These are phyloP conservation scores for Colletotrichum gigasporum DNA, from an alignment of 2,329 filamentous ascomycete genomes.

Conservation along the genomic window DNA sequence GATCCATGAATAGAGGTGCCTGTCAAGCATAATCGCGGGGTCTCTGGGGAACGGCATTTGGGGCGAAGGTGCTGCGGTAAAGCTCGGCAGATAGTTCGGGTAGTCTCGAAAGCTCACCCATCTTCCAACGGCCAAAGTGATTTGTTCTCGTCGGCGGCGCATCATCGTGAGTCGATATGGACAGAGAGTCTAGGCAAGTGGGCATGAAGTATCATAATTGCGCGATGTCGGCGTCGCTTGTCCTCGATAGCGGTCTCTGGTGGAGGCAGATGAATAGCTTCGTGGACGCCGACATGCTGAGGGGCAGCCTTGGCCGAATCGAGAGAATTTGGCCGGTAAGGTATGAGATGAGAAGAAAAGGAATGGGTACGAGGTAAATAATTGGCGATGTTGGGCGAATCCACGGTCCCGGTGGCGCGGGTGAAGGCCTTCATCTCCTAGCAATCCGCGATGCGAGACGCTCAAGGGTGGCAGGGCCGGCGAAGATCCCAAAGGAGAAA, in stretches of 20 bases:
- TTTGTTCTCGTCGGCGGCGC: too few relatives aligned
- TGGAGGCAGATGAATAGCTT: neutral
- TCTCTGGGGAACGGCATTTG: neutral
- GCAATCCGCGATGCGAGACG: neutral
- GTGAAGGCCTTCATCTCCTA: neutral
- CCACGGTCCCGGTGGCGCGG: neutral
- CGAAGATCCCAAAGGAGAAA: neutral
- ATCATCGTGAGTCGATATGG: too few relatives aligned
- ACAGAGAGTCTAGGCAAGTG: neutral
- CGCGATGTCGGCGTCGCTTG: neutral
- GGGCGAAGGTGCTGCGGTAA: neutral
- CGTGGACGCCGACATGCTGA: neutral
- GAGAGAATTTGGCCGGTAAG: neutral
- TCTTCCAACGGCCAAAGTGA: too few relatives aligned
- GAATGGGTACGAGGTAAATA: neutral
- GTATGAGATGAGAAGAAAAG: neutral
- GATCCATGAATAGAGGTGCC: neutral
- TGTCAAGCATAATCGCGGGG: conserved; percentile 2
- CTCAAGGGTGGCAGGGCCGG: neutral
- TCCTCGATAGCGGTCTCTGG: too few relatives aligned
- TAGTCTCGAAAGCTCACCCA: neutral
- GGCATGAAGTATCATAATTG: neutral
- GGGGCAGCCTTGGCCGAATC: neutral
- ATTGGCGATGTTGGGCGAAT: neutral
- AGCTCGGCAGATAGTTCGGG: neutral